A percentile compares a stretch with the other conserved stretches of the same genome.
Evolutionary conservation across 2,329 filamentous ascomycete genomes (phyloP).

Genomic region (Magnaporthiopsis rhizophila): DNA sequence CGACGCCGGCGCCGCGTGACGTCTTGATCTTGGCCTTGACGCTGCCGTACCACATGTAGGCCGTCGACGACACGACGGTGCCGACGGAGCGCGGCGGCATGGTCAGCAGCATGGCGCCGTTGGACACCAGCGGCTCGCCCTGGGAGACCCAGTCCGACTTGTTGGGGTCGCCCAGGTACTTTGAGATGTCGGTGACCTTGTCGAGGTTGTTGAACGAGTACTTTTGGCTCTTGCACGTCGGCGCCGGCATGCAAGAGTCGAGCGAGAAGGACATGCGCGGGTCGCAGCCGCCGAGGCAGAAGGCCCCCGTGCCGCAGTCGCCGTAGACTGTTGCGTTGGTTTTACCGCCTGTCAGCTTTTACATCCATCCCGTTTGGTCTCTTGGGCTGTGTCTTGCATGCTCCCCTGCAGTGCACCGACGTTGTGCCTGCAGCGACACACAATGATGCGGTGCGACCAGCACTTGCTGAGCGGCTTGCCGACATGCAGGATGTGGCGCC

Average conservation of each 20-base stretch:
- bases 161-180: conserved; percentile 78
- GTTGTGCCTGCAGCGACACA: background rate
- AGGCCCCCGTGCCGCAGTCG: conserved; percentile 86
- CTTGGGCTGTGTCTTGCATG: background rate
- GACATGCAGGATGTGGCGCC: background rate
- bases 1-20: conserved; percentile 75
- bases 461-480: background rate
- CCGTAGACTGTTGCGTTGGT: conserved; percentile 62
- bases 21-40: conserved; percentile 81
- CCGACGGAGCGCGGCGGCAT: conserved; percentile 83
- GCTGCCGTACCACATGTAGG: conserved; percentile 96
- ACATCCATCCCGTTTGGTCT: background rate
- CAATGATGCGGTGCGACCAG: conserved; percentile 5
- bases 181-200: conserved; percentile 59
- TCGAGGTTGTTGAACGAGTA: conserved; percentile 69
- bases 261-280: conserved; percentile 74
- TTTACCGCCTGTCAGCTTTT: conserved; percentile 7
- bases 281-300: conserved; percentile 93
- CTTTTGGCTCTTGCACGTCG: conserved; percentile 67
- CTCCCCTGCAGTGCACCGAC: background rate
- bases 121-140: conserved; percentile 61
- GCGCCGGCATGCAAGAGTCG: conserved; percentile 77
- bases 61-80: conserved; percentile 73
- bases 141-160: conserved; percentile 83
- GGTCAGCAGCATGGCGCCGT: conserved; percentile 70